Evolutionary conservation across 2,329 filamentous ascomycete genomes (phyloP), one percentile per base, ranked within the genome.

Genomic region (Epichloe aotearoae): DNA sequence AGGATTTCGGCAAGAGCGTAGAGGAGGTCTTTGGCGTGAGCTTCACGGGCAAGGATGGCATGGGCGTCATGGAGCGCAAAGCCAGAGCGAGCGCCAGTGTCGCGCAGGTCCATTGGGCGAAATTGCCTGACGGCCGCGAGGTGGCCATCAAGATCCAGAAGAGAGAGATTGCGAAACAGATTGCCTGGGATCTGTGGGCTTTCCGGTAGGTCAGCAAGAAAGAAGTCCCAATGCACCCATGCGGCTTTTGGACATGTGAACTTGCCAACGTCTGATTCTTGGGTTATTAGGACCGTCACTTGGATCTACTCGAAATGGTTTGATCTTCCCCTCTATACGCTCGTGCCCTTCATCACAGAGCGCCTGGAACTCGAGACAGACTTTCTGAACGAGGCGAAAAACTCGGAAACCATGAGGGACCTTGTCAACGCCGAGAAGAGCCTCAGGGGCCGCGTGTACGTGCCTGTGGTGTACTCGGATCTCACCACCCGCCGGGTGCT

Each of bases 91-190:
- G 86, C 62, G 93, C 93, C 2, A 95, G 88, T 65, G 91, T 98
- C 8, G 93, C 93, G 1, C 93, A 97, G 69, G 93, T 98, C 2
- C 93, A 97, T 65, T 96, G 91, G 89, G 93, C 93, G 7, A 75
- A 84, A 53, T 67, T 97, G 51, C 69, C 80, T 3, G 91, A 97
- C 69, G 93, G 93, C 0, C 76, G 88, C 46, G 90, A 96, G 71
- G 86, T 97, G 20, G 93, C 93, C 2, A 79, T 98, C 64, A 98
- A 98, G 72, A 83, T 98, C 4, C 93, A 98, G 73, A 98, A 97
- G 72, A 79, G 84, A 47, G 91, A 96, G 73, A 97, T 98, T 63
- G 82, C 80, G 19, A 82, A 84, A 62, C 93, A 97, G 69, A 86
- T 96, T 38, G 82, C 83, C 4, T 95, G 89, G 89, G 93, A 98